phyloP scores from a whole-genome alignment of 2,329 filamentous ascomycete genomes.

The Truncatella angustata region DNA sequence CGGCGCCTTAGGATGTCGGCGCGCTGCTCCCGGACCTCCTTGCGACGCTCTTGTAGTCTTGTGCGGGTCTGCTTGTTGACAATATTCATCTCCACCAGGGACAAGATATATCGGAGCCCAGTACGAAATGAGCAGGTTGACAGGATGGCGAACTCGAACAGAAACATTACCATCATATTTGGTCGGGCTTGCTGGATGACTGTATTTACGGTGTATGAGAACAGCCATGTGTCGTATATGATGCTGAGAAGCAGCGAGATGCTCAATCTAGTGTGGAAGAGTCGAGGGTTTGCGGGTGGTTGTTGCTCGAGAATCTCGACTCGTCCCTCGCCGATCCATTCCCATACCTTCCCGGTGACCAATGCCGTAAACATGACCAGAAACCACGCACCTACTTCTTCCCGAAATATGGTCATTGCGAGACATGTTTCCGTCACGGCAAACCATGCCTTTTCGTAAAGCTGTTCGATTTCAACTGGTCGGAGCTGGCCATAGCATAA shows the following conservation, averaged over 20 bases:
- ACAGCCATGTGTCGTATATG: conserved; percentile 74
- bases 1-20: conserved; percentile 50
- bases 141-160: conserved; percentile 93
- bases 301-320: conserved; percentile 96
- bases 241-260: conserved; percentile 77
- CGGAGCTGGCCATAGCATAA: conserved; percentile 88
- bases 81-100: conserved; percentile 74
- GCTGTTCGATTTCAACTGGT: conserved; percentile 91
- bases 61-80: conserved; percentile 70
- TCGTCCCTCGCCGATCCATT: conserved; percentile 94
- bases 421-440: conserved; percentile 95
- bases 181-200: conserved; percentile 87
- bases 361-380: conserved; percentile 94
- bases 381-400: conserved; percentile 92
- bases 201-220: conserved; percentile 76
- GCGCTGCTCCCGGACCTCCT: conserved; percentile 62
- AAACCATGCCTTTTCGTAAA: conserved; percentile 98
- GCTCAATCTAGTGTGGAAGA: conserved; percentile 83
- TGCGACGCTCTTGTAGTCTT: conserved; percentile 65
- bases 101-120: conserved; percentile 72
- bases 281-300: conserved; percentile 79
- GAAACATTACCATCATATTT: conserved; percentile 99
- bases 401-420: conserved; percentile 97
- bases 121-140: conserved; percentile 79
- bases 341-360: conserved; percentile 94